Evolutionary conservation across 306 rosid species (phyloP).

Genomic region (Calophaca sinica): DNA sequence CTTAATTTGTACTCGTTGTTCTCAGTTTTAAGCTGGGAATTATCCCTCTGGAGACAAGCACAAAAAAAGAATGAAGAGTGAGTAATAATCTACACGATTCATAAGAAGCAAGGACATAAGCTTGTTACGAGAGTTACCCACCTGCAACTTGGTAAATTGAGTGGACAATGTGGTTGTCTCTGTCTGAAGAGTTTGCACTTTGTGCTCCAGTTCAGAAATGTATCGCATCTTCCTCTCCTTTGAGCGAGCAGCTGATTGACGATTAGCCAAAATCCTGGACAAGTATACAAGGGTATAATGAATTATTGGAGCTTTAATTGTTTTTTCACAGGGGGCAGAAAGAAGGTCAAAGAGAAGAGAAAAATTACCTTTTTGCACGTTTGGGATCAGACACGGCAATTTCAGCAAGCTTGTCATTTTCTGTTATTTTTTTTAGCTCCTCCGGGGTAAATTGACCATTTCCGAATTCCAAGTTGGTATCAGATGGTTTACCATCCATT

Average conservation of each 20-base stretch:
- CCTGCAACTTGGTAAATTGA: slow-evolving; percentile 65
- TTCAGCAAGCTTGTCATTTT: slow-evolving; percentile 61
- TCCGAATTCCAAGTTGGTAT: slow-evolving; percentile 53
- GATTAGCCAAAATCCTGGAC: slow-evolving; percentile 73
- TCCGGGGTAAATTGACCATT: slow-evolving; percentile 59
- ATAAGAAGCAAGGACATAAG: slow-evolving; percentile 8
- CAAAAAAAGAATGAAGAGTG: neutral
- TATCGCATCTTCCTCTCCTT: slow-evolving; percentile 68
- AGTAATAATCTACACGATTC: neutral
- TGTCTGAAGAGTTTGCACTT: slow-evolving; percentile 74
- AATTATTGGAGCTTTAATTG: neutral
- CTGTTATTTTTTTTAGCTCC: slow-evolving; percentile 68
- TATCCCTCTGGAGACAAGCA: slow-evolving; percentile 56
- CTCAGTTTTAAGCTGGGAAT: slow-evolving; percentile 59
- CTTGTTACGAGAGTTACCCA: slow-evolving; percentile 37
- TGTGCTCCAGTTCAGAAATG: slow-evolving; percentile 69
- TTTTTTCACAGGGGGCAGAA: neutral
- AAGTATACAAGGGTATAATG: neutral
- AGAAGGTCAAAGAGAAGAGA: neutral
- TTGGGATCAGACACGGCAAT: slow-evolving; percentile 72
- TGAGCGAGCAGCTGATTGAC: slow-evolving; percentile 82
- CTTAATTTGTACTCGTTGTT: slow-evolving; percentile 71
- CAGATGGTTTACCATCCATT: slow-evolving; percentile 46
- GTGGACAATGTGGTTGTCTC: slow-evolving; percentile 70
- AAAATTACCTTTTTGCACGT: slow-evolving; percentile 68